Base-by-base conservation (phyloP, 306 rosid species). In the cucumber (Cucumis sativus) region DNA sequence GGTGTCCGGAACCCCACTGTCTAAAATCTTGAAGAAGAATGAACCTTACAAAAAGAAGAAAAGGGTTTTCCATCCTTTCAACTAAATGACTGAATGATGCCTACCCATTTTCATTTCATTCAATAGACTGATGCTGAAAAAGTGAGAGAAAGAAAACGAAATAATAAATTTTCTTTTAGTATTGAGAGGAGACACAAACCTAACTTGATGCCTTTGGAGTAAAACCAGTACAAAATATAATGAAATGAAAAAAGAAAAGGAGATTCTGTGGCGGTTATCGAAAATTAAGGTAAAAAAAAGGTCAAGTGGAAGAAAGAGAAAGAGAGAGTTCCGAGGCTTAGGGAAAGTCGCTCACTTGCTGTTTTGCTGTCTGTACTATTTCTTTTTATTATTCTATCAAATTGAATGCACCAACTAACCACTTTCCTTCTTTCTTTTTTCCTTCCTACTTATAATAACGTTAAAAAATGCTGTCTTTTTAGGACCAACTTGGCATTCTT, bases 221-320 rank as follows among this genome's bases (percentile, higher is more conserved):
- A 10, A 40, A 33, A 33, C 6, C 3, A 56, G 6, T 56, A 12
- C 7, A 12, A 10, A 10, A 52, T 5, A 5, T 16, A 16, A 52
- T 52, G 18, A 68, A 33, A 3, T 70, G 5, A 23, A 45, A 47
- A 45, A n/a, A 25, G 14, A 16, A 4, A 6, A 63, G 74, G 7
- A 71, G 77, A 73, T 73, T 73, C 62, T 30, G 10, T 73, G 77
- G 62, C 77, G 77, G 77, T 73, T 73, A 73, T 41, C 61, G 3
- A 15, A 70, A 70, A 47, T 21, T 49, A 51, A 10, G 56, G 23
- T 72, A 13, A 71, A 72, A 28, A 28, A 49, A 73, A 30, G 40
- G 28, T 73, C 47, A 33, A 16, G 77, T 52, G 40, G 62, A 17
- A 51, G 59, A 40, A 5, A 15, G 60, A 71, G 30, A 12, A 10